Evolutionary conservation across 441 rosid genomes (phyloP), one percentile per base, ranked within the genome.

Genomic region (Pelargonium myrrhifolium): DNA sequence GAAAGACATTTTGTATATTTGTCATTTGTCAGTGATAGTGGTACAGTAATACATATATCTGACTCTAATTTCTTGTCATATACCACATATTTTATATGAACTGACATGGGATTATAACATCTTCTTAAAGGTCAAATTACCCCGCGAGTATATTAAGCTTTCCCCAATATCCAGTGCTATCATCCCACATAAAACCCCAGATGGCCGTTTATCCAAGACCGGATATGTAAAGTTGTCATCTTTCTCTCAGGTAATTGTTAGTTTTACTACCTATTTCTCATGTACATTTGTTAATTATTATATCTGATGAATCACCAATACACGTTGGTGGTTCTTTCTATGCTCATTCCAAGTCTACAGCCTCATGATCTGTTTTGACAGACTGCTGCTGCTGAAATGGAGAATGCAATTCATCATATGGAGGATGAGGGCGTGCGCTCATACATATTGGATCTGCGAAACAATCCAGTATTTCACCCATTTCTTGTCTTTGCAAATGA

Each of bases 331-430:
- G 62, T 58, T 9, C 62, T 28, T 22, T 11, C 61, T 56, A 4
- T 56, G 12, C 61, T 18, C 22, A 55, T 20, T 24, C 61, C 26
- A 2, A 20, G 28, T 20, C 12, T 69, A 14, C 4, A n/a, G 12
- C 71, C 70, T 18, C 37, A n/a, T 61, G 66, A 68, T 67, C 56
- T 40, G 62, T 66, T 65, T 72, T 49, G 71, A 73, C 78, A 92
- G 98, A 85, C 78, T 73, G 95, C 95, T 79, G 98, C 98, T 8
- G 67, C 87, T 43, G 96, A 88, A 64, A 82, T 92, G 93, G 81
- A 73, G 70, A 78, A 71, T 70, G 78, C 95, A 45, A 82, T 92
- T 22, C 74, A 76, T n/a, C 92, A 89, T 69, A 80, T 92, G 95
- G 93, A 92, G 82, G 79, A 69, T 63, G 83, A 87, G 68, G 89